These are phyloP conservation scores for Nepenthes gracilis DNA, from an alignment of 148 eudicot species.

Conservation along the genomic window DNA sequence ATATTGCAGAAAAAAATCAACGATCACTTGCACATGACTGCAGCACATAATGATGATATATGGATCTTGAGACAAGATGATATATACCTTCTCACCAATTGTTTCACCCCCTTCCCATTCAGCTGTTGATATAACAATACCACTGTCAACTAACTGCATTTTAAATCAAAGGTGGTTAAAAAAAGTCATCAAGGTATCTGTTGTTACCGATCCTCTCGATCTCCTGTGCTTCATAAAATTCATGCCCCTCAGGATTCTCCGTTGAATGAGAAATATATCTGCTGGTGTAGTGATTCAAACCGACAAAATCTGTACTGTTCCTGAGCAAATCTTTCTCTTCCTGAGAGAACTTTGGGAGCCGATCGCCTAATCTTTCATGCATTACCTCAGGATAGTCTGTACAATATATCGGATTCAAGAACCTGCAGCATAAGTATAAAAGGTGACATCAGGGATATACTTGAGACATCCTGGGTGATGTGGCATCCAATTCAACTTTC, in stretches of 20 bases:
- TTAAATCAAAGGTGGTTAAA: not conserved
- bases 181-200: not conserved
- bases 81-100: conserved; percentile 66
- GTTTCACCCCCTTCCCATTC: conserved; percentile 67
- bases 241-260: conserved; percentile 23
- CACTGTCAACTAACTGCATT: not conserved
- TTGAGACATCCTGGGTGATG: not conserved
- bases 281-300: conserved; percentile 70
- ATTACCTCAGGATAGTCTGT: conserved; percentile 68
- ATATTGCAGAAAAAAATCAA: conserved; percentile 7
- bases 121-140: conserved; percentile 30
- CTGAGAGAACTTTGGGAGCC: conserved; percentile 51
- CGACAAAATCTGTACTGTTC: conserved; percentile 57
- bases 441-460: not conserved
- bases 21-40: not conserved
- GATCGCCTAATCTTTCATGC: conserved; percentile 60
- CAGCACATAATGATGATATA: not conserved
- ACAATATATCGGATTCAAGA: conserved; percentile 61
- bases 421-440: conserved; percentile 23
- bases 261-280: conserved; percentile 50
- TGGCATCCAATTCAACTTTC: not conserved
- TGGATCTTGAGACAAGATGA: conserved; percentile 2
- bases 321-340: conserved; percentile 47
- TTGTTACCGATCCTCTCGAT: conserved; percentile 54
- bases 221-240: conserved; percentile 44